phyloP scores from a whole-genome alignment of 225 moss, liverwort and hornwort species.

The Polytrichum formosum region DNA sequence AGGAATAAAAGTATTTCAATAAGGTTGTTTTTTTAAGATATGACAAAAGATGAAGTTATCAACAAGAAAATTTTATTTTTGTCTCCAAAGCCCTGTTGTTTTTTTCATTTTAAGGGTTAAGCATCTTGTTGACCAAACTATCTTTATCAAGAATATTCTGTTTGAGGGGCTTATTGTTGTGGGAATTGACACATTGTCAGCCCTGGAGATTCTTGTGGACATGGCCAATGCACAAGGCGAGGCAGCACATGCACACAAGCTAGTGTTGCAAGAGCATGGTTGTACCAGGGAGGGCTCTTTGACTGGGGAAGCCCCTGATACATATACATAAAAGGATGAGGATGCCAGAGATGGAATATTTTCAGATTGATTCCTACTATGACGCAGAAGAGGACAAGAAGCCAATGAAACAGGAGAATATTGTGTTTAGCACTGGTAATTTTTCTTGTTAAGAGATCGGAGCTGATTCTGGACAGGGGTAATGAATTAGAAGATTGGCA shows the following conservation, averaged over 20 bases:
- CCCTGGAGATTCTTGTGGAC: slow-evolving; percentile 70
- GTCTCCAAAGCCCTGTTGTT: no score
- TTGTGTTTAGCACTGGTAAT: no score
- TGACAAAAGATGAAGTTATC: no score
- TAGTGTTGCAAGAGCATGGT: slow-evolving; percentile 31
- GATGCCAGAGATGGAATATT: background rate
- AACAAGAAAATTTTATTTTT: no score
- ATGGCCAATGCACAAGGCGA: slow-evolving; percentile 66
- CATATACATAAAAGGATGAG: background rate
- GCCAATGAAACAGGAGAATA: background rate
- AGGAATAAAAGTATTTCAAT: no score
- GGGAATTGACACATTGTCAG: slow-evolving; percentile 32
- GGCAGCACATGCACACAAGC: slow-evolving; percentile 45
- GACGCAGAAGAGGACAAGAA: background rate
- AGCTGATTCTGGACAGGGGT: no score
- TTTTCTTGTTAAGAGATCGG: no score
- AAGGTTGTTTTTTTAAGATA: no score
- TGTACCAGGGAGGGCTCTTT: slow-evolving; percentile 14
- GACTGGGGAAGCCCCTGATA: slow-evolving; percentile 15
- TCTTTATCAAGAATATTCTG: no score
- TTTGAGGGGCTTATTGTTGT: background rate
- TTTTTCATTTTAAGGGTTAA: no score
- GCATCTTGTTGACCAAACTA: no score
- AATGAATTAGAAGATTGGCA: no score
- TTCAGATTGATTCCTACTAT: background rate